phyloP scores from a whole-genome alignment of 768 basidiomycete genomes.

The Macrolepiota albuminosa region DNA sequence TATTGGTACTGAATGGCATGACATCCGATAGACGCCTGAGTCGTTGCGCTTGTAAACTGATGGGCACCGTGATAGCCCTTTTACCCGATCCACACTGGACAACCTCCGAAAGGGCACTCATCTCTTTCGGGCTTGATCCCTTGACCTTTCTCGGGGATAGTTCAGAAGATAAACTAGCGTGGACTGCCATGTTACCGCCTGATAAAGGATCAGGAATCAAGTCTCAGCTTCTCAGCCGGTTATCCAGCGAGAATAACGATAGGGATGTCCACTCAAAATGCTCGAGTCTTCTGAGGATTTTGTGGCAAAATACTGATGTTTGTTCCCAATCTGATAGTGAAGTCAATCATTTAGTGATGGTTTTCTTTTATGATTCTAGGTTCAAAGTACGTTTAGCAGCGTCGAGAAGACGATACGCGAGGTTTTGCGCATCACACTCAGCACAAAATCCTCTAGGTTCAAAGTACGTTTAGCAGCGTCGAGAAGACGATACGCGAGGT shows the following conservation, averaged over 20 bases:
- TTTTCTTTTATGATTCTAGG: slow-evolving; percentile 27
- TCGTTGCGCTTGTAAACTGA: slow-evolving; percentile 52
- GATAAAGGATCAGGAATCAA: slow-evolving; percentile 58
- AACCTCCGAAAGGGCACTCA: slow-evolving; percentile 53
- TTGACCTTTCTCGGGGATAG: slow-evolving; percentile 41
- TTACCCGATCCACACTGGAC: slow-evolving; percentile 49
- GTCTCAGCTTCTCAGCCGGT: slow-evolving; percentile 39
- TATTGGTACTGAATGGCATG: slow-evolving; percentile 62
- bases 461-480: slow-evolving; percentile 34
- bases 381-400: slow-evolving; percentile 41
- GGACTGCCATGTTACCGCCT: slow-evolving; percentile 43
- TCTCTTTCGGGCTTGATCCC: slow-evolving; percentile 65
- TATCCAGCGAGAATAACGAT: slow-evolving; percentile 19
- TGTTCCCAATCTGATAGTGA: slow-evolving; percentile 18
- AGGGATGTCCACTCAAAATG: slow-evolving; percentile 10
- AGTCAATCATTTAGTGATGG: neutral
- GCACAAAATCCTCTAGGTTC: too few relatives aligned
- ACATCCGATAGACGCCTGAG: slow-evolving; percentile 56
- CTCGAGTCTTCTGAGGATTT: slow-evolving; percentile 41
- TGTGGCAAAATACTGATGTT: slow-evolving; percentile 74
- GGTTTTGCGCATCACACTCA: slow-evolving; percentile 36
- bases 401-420: slow-evolving; percentile 30
- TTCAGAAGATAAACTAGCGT: slow-evolving; percentile 23
- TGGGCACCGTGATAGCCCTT: slow-evolving; percentile 31
- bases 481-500: slow-evolving; percentile 31